A percentile compares a stretch with the other conserved stretches of the same genome.
These are phyloP conservation scores for Globisporangium rhizosaccharum DNA, from an alignment of 352 stramenopile species.

Conservation along the genomic window DNA sequence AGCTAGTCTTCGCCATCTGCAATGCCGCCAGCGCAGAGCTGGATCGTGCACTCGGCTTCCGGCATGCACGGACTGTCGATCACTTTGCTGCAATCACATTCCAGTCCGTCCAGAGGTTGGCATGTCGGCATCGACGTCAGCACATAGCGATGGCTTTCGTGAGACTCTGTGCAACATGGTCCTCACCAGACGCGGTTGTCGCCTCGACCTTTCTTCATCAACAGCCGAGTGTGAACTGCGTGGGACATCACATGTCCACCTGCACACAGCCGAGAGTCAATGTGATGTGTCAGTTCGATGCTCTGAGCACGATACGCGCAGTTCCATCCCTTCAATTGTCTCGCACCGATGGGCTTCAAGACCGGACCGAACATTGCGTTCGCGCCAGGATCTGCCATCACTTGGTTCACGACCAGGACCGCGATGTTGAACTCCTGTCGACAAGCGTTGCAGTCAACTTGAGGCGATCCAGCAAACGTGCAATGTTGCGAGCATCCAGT, in stretches of 20 bases:
- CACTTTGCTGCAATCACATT: constrained; percentile 46
- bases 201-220: constrained; percentile 89
- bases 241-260: constrained; percentile 94
- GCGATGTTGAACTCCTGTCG: constrained; percentile 92
- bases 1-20: constrained; percentile 51
- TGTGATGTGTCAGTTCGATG: not conserved
- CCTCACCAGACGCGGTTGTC: constrained; percentile 85
- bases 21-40: constrained; percentile 60
- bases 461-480: not conserved
- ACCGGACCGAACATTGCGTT: constrained; percentile 80
- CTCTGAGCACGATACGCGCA: not conserved
- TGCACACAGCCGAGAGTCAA: constrained; percentile 10
- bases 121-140: not conserved
- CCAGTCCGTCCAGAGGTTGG: not conserved
- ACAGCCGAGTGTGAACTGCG: constrained; percentile 94
- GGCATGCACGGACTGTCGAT: constrained; percentile 85
- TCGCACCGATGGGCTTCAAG: constrained; percentile 76
- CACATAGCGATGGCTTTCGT: not conserved
- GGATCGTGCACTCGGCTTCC: constrained; percentile 78
- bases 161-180: not conserved
- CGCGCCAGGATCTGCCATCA: constrained; percentile 84
- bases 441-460: constrained; percentile 4
- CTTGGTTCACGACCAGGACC: constrained; percentile 90
- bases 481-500: not conserved
- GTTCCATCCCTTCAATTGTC: not conserved